phyloP scores from a whole-genome alignment of 2,329 filamentous ascomycete species.

The Dryadomyces quercus-mongolicae region DNA sequence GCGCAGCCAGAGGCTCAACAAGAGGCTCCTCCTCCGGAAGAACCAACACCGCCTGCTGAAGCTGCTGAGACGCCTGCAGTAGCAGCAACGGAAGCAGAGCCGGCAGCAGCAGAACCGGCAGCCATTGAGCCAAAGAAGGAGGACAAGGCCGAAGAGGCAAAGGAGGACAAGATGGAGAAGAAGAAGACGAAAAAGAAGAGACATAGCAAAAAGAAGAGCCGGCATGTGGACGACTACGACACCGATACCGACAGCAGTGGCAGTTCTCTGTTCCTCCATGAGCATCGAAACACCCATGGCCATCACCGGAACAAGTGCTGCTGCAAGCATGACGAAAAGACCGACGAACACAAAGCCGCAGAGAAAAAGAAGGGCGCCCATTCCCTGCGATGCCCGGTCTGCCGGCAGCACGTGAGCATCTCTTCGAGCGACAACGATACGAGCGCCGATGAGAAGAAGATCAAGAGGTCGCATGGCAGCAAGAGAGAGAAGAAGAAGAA shows the following conservation, averaged over 20 bases:
- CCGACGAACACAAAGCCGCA: neutral
- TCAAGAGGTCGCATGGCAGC: neutral
- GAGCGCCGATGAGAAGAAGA: neutral
- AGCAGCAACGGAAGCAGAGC: neutral
- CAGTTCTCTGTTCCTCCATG: neutral
- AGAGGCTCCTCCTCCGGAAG: neutral
- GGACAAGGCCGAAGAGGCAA: neutral
- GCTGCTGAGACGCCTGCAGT: neutral
- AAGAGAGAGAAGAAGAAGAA: neutral
- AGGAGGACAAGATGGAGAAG: too few relatives aligned
- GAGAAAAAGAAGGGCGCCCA: neutral
- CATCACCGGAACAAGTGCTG: neutral
- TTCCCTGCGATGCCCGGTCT: neutral
- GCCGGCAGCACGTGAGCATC: neutral
- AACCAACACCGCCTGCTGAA: neutral
- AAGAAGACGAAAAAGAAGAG: neutral
- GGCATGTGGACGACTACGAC: neutral
- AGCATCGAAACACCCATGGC: neutral
- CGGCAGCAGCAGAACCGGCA: neutral
- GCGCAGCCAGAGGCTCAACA: neutral
- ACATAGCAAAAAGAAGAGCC: neutral
- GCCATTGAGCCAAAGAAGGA: neutral
- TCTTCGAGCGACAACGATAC: neutral
- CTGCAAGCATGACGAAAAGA: neutral
- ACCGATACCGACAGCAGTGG: neutral